Conservation (phyloP, 73 alveolate genomes). For the Diophrys sp. region DNA sequence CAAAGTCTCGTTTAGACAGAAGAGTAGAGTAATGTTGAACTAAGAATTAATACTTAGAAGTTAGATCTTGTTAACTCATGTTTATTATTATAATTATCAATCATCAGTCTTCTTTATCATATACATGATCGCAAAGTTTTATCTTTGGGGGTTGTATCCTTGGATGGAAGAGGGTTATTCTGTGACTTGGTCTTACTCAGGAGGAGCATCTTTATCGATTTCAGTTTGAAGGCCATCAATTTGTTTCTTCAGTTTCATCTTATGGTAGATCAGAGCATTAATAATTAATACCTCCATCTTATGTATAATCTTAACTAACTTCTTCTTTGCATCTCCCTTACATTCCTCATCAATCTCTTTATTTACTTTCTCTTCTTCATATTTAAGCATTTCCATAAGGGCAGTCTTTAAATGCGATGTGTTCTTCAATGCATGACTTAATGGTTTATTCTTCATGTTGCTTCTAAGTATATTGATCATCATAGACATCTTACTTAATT, state of each 20-base stretch:
- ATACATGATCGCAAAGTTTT: conserved; percentile 46
- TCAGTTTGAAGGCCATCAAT: conserved; percentile 8
- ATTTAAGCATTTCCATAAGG: conserved; percentile 20
- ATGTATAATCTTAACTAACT: not conserved
- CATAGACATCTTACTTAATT: conserved; percentile 25
- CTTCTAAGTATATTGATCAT: conserved; percentile 44
- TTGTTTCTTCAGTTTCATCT: not conserved
- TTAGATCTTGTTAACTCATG: no score
- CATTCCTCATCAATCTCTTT: conserved; percentile 12
- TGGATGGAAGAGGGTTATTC: not conserved
- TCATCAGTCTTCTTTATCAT: conserved; percentile 20
- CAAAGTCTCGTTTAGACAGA: no score
- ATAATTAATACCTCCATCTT: no score
- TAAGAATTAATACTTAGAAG: no score
- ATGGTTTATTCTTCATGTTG: conserved; percentile 42
- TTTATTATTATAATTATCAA: no score
- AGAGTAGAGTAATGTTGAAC: no score
- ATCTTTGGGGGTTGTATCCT: conserved; percentile 38
- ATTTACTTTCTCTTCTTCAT: conserved; percentile 22
- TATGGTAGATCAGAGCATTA: no score
- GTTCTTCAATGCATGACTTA: conserved; percentile 35
- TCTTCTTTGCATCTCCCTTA: not conserved
- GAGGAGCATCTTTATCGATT: not conserved
- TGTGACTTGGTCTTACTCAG: conserved; percentile 13
- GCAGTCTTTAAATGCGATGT: conserved; percentile 32